Evolutionary conservation across 352 stramenopile species (phyloP), one percentile per base, ranked within the genome.

Genomic region (Pythium chondricola): DNA sequence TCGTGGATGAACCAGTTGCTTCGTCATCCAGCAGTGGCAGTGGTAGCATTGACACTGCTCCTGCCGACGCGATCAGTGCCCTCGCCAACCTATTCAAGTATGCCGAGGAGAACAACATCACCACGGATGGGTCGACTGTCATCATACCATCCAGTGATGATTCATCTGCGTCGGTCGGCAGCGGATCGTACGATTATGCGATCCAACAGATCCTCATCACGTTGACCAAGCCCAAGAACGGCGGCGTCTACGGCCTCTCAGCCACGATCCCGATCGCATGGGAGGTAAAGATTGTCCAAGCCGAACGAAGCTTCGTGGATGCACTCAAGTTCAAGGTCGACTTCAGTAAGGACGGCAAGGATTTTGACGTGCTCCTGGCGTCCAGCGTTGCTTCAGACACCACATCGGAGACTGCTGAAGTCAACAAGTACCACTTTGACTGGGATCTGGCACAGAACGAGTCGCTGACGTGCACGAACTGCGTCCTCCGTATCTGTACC

Each of bases 401-500:
- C 22, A n/a, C 40, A 7, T 11, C 58, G 13, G 26, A 51, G 32
- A 27, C 25, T 17, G 56, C 53, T 16, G 35, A 16, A 10, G 17
- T 52, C 16, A 57, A 36, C 33, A 49, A 45, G 30, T 82, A 69
- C 55, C 59, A 67, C 26, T 80, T 58, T 30, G 49, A 78, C 56
- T 84, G 72, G 72, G 41, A 70, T 21, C 58, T 83, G 16, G 54
- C 58, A 3, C 36, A 53, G 24, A 72, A 77, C 37, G 57, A 50
- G 16, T 65, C 63, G 44, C 61, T 68, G 30, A 17, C 72, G 33
- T 84, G 72, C 40, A 68, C 52, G 1, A 62, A 40, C 9, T 84
- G 72, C 24, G 72, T 82, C 25, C 51, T 84, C 20, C 58, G 63
- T 31, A 52, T 82, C 3, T 84, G 72, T 38, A 61, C 60, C 1